Evolutionary conservation across 306 rosid genomes (phyloP), one percentile per base, ranked within the genome.

Genomic region (Pachyrhizus erosus): DNA sequence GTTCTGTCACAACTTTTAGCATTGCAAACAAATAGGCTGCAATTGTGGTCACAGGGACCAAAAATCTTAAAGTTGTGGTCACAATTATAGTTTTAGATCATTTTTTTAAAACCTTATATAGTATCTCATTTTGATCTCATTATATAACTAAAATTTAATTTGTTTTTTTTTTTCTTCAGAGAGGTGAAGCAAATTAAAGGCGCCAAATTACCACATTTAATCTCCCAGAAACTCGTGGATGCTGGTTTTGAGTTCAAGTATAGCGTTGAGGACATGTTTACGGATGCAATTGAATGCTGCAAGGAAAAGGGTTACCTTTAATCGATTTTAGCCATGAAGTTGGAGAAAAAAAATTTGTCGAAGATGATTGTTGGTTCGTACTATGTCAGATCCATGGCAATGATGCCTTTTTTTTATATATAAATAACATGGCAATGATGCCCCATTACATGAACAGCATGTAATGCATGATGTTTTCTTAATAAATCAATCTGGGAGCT

Each of bases 181-280:
- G 85, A 79, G 67, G 34, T 82, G 45, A 82, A 81, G 78, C 78
- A 81, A 57, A 58, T 76, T 43, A 45, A 62, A 67, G 89, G 89
- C 42, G 23, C 0, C 6, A 66, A 31, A 49, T 1, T 26, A 2
- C 68, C 88, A 45, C 5, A 52, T 65, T 46, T 86, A 15, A 87
- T 55, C 33, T 83, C 97, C 21, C 84, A 90, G 86, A 89, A 89
- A 77, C 87, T 90, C 3, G 52, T 64, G 73, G 89, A 87, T 83
- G 69, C 79, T 48, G 94, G 94, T 52, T 92, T 92, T n/a, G 37
- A 76, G 58, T 88, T 75, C 37, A 86, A 86, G 79, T 79, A 90
- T 77, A 88, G 89, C 15, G 6, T 88, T 18, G 89, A 89, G 43
- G 88, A 87, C 20, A 86, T 87, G 81, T 78, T 90, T 43, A 37